Evolutionary conservation across 2,329 filamentous ascomycete genomes (phyloP), one percentile per base, ranked within the genome.

Genomic region (Diaporthe citriasiana): DNA sequence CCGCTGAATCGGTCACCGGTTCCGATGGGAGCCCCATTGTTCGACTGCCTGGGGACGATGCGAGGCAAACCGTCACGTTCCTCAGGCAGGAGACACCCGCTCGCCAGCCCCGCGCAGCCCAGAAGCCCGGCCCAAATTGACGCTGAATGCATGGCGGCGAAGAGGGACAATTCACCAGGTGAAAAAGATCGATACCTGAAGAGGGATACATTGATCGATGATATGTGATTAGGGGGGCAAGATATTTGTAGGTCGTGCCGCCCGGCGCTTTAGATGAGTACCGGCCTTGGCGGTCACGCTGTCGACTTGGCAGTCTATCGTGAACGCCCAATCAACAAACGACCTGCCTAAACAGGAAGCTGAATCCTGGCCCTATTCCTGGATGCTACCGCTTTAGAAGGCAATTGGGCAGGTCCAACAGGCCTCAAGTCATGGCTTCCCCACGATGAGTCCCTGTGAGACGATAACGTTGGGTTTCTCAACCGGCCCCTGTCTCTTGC

Each of bases 1-100:
- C 81, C 79, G 25, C 81, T 79, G 79, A 85, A 85, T 22, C 84
- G 82, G 73, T 85, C 86, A 76, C 80, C 87, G 38, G 78, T 84
- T 77, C 79, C 87, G 65, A 87, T 82, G 70, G 83, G 79, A 17
- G 84, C 74, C 59, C 82, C 82, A 1, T 73, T 76, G 57, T 17
- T 60, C 69, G n/a, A 50, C 45, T 40, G 63, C 63, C 63, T 53
- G 3, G 63, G 47, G 35, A 68, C 63, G 47, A 68, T 73, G 47
- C 65, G 59, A 70, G 77, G 27, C 74, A 76, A 59, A 51, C 66
- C 70, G 73, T 70, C 77, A 8, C 77, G 76, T 73, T 86, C 84
- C 51, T 82, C 81, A 17, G 83, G 81, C 56, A 85, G 79, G 19
- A 86, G 82, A 73, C 88, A 81, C 51, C 68, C 68, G n/a, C 63